phyloP scores from a whole-genome alignment of 352 stramenopile species.

The Hyaloperonospora arabidopsidis region DNA sequence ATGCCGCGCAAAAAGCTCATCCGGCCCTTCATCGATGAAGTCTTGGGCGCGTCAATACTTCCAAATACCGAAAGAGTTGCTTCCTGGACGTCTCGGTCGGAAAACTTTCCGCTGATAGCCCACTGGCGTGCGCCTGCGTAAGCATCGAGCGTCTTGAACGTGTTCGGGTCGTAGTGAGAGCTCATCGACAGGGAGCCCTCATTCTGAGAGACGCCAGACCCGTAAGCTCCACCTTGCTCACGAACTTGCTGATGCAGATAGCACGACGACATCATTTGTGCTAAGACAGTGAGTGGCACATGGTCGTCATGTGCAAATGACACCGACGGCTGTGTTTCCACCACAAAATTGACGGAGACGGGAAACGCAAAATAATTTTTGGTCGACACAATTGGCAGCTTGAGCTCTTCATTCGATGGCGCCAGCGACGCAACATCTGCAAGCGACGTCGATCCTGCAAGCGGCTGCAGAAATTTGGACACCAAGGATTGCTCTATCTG shows the following conservation, averaged over 20 bases:
- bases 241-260: slow-evolving; percentile 76
- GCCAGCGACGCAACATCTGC: slow-evolving; percentile 16
- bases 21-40: slow-evolving; percentile 62
- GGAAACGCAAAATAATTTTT: slow-evolving; percentile 73
- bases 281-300: slow-evolving; percentile 61
- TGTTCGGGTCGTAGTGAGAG: slow-evolving; percentile 84
- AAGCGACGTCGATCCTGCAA: slow-evolving; percentile 19
- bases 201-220: slow-evolving; percentile 55
- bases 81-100: slow-evolving; percentile 68
- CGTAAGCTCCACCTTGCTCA: slow-evolving; percentile 74
- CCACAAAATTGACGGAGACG: slow-evolving; percentile 77
- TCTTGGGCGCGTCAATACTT: slow-evolving; percentile 68
- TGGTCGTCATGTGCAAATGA: slow-evolving; percentile 68
- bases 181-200: slow-evolving; percentile 76
- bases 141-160: slow-evolving; percentile 61
- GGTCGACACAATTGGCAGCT: slow-evolving; percentile 20
- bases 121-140: slow-evolving; percentile 54
- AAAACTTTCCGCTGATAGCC: slow-evolving; percentile 47
- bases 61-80: slow-evolving; percentile 74
- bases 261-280: slow-evolving; percentile 81
- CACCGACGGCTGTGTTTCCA: slow-evolving; percentile 64
- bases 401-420: slow-evolving; percentile 17
- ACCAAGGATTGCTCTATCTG: slow-evolving; percentile 44
- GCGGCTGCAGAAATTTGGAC: slow-evolving; percentile 37
- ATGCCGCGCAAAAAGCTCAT: slow-evolving; percentile 74